Evolutionary conservation across 441 rosid genomes (phyloP).

Genomic region (Rhodomyrtus psidioides): DNA sequence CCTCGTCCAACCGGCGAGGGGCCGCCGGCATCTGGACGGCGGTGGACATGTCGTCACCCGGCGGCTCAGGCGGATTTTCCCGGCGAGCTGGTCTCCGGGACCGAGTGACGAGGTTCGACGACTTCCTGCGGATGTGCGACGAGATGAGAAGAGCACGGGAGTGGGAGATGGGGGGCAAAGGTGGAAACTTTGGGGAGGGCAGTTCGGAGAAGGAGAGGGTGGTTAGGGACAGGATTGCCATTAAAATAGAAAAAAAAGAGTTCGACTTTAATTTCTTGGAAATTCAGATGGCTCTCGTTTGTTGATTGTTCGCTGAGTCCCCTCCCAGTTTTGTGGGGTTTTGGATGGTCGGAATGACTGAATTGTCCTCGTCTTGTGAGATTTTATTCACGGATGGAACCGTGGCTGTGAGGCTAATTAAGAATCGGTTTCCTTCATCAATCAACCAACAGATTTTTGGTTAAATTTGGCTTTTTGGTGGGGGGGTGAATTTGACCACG

Average conservation of each 20-base stretch:
- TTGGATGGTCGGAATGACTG: background rate
- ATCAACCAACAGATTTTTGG: background rate
- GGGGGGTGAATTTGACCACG: background rate
- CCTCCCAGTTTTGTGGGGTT: background rate
- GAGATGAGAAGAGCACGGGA: background rate
- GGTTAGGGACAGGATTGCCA: background rate
- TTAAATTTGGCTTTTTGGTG: background rate
- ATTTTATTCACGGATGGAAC: background rate
- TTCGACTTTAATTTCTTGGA: background rate
- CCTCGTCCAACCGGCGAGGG: conserved; percentile 37
- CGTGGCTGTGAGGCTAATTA: background rate
- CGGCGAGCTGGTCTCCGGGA: conserved; percentile 22
- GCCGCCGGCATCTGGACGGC: conserved; percentile 24
- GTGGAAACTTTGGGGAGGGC: conserved; percentile 14
- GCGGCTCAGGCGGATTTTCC: conserved; percentile 9
- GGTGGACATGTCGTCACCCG: conserved; percentile 21
- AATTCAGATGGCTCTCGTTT: background rate
- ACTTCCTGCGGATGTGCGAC: conserved; percentile 8
- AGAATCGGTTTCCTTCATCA: background rate
- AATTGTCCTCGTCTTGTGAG: background rate
- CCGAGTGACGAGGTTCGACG: conserved; percentile 13
- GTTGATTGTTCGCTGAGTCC: background rate
- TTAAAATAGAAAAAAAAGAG: background rate
- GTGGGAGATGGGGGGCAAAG: background rate
- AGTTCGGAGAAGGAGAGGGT: conserved; percentile 27